phyloP scores from a whole-genome alignment of 2,329 filamentous ascomycete genomes.

The Clonostachys solani region DNA sequence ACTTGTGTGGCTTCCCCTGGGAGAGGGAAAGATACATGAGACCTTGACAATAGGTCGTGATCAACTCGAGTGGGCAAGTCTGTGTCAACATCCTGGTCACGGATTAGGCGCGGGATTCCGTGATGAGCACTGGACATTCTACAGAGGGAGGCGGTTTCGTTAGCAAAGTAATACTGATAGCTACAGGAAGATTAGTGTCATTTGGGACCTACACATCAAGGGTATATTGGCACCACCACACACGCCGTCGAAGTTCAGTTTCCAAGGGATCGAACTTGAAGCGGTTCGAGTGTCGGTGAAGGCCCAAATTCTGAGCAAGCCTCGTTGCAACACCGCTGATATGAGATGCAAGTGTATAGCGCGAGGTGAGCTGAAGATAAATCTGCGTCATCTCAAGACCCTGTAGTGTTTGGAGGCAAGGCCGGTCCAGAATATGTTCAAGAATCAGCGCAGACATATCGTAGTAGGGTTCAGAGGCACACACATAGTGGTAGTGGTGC shows the following conservation, averaged over 20 bases:
- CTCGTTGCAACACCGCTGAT: constrained; percentile 14
- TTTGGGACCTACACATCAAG: constrained; percentile 11
- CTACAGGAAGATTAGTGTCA: neutral
- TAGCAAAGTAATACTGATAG: neutral
- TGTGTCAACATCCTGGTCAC: constrained; percentile 16
- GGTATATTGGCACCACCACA: constrained; percentile 18
- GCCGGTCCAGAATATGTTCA: constrained; percentile 7
- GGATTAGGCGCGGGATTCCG: constrained; percentile 16
- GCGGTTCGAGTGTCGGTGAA: constrained; percentile 15
- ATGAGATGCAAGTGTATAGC: constrained; percentile 12
- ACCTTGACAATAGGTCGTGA: constrained; percentile 12
- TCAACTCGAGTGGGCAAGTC: constrained; percentile 15
- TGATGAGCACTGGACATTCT: constrained; percentile 16
- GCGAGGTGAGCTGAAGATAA: constrained; percentile 13
- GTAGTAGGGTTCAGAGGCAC: constrained; percentile 12
- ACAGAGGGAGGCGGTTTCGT: constrained; percentile 6
- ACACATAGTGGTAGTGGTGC: constrained; percentile 12
- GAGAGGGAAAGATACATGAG: constrained; percentile 13
- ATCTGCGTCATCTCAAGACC: constrained; percentile 13
- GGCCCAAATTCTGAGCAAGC: constrained; percentile 13
- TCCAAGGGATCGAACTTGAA: constrained; percentile 17
- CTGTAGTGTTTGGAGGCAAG: constrained; percentile 11
- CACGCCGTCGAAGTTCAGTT: constrained; percentile 13
- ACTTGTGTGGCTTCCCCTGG: constrained; percentile 15
- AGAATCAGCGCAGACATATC: constrained; percentile 6